These are phyloP conservation scores for Leccinum imitatum DNA, from an alignment of 768 basidiomycete genomes.

Conservation along the genomic window DNA sequence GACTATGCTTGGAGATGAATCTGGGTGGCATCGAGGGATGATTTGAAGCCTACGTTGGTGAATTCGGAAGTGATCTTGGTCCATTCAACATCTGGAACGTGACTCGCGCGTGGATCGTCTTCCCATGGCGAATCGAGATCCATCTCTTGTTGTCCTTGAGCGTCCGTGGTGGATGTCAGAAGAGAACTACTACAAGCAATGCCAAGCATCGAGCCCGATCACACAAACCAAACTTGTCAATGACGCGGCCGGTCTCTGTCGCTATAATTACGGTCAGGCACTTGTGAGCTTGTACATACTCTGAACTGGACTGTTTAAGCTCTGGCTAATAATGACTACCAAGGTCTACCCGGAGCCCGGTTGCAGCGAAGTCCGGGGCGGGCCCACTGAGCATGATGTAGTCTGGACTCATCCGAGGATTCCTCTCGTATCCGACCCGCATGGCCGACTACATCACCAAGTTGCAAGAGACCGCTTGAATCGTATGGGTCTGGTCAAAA, in stretches of 20 bases:
- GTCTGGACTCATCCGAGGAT: not conserved
- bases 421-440: not conserved
- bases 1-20: slow-evolving; percentile 45
- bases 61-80: slow-evolving; percentile 64
- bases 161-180: not conserved
- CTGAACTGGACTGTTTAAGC: not conserved
- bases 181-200: not conserved
- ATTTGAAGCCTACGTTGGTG: slow-evolving; percentile 53
- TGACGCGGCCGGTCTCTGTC: not conserved
- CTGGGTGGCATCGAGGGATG: not conserved
- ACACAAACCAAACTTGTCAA: not conserved
- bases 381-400: not conserved
- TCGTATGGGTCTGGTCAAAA: slow-evolving; percentile 5
- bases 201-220: not conserved
- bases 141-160: slow-evolving; percentile 11
- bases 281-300: not conserved
- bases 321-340: not conserved
- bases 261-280: not conserved
- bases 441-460: slow-evolving; percentile 12
- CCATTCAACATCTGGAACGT: slow-evolving; percentile 59
- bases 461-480: slow-evolving; percentile 25
- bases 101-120: slow-evolving; percentile 38
- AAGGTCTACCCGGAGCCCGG: not conserved
- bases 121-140: slow-evolving; percentile 59
- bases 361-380: not conserved